Conservation (phyloP, 495 filamentous ascomycete genomes). For the Podospora conica region DNA sequence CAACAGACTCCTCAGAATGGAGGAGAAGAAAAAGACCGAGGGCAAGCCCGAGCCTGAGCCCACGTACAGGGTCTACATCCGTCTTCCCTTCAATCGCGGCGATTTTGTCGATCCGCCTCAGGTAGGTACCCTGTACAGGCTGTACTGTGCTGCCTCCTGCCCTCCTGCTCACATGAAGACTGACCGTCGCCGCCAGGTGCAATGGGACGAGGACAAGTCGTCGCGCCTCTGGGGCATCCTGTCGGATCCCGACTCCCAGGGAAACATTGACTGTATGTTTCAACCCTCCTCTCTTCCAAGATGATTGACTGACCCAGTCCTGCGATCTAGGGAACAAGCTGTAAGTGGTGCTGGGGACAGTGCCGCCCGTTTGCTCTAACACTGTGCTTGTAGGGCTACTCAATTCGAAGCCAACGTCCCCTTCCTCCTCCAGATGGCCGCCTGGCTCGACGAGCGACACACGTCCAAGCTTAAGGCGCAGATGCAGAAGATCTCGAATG, state of each 20-base stretch:
- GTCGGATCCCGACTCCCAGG: constrained; percentile 59
- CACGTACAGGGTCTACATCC: constrained; percentile 70
- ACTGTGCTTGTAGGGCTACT: constrained; percentile 35
- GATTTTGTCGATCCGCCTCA: constrained; percentile 86
- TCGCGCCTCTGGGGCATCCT: constrained; percentile 84
- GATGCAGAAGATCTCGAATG: constrained; percentile 63
- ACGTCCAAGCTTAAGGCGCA: constrained; percentile 82
- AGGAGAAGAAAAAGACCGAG: constrained; percentile 16
- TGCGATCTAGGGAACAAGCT: constrained; percentile 62
- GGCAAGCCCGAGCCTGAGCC: constrained; percentile 29
- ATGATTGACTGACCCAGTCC: constrained; percentile 29
- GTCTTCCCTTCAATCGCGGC: constrained; percentile 79
- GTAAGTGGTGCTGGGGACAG: constrained; percentile 42
- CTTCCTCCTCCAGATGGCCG: constrained; percentile 88
- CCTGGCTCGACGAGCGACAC: constrained; percentile 91
- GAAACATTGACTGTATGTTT: constrained; percentile 74
- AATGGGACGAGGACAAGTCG: constrained; percentile 71
- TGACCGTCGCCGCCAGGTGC: constrained; percentile 31
- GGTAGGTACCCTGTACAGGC: constrained; percentile 43
- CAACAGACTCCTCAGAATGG: neutral
- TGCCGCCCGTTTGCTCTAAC: constrained; percentile 8
- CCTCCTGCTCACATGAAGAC: neutral
- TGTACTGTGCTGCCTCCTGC: constrained; percentile 13
- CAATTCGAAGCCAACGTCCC: constrained; percentile 63
- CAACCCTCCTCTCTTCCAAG: constrained; percentile 1